Base-by-base conservation (phyloP, 2,329 filamentous ascomycete genomes). In the Ophiostoma australiae region DNA sequence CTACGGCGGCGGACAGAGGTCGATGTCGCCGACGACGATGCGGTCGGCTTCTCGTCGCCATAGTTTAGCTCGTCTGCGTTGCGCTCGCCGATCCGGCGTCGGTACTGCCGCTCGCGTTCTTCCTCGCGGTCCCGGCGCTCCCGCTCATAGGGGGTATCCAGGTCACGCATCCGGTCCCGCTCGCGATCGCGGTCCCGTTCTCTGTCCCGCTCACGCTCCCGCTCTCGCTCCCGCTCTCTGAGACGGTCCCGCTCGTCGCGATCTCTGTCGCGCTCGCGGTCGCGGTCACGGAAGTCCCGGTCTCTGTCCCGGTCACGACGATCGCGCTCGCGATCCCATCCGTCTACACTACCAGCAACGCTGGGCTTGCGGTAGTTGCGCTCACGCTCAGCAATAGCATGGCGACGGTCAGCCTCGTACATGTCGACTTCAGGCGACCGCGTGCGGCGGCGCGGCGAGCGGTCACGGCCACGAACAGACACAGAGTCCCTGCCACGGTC, bases 361-460 rank as follows among this genome's bases (percentile, higher is more conserved):
- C 86, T 89, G 65, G 88, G 84, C 81, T 95, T 96, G 79, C 92
- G 90, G 81, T 97, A 96, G 76, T 96, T 94, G 75, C 94, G 91
- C 81, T 98, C 96, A 67, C 96, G 90, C 78, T 97, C 94, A 72
- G 94, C 93, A 78, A 95, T 94, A 63, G 94, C 94, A 80, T 94
- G 95, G 77, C 93, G 91, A 75, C 95, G 89, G 78, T 99, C 95
- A 72, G 94, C 95, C 80, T 98, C 95, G 80, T 99, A 99, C 27
- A 92, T 88, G 81, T 99, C 94, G 72, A 88, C 87, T 80, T 98
- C 95, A n/a, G 93, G 94, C 76, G 91, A 94, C 76, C 93, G n/a
- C 15, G 61, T 31, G 20, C 58, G 68, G 13, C 44, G 52, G 23
- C 68, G 68, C 23, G 55, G 35, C 15, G 68, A 69, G n/a, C 87